Conservation (phyloP, 345 rosid species). For the Eucalyptus fibrosa region DNA sequence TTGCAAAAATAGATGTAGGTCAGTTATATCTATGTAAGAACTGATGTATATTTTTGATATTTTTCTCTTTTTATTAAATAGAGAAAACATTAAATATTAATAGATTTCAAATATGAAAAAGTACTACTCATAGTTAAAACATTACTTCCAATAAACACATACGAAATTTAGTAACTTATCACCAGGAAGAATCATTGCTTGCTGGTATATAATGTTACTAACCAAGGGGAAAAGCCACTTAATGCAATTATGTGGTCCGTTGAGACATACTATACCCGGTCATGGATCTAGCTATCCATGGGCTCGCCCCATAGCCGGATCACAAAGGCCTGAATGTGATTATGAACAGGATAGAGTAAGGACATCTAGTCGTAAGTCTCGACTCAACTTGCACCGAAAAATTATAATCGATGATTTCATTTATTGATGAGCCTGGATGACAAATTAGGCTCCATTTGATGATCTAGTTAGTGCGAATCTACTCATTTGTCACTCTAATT, state of each 20-base stretch:
- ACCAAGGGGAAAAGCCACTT: background rate
- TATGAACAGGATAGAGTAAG: background rate
- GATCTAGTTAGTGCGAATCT: rapidly evolving
- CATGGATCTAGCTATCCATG: background rate
- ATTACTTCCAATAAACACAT: no score
- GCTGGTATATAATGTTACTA: background rate
- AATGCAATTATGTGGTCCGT: background rate
- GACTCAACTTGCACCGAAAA: no score
- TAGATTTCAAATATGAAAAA: no score
- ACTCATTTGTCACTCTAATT: background rate
- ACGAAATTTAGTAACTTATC: background rate
- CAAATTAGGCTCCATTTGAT: background rate
- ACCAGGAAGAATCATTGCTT: background rate
- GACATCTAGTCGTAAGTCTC: no score
- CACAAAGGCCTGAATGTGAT: background rate
- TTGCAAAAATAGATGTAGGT: background rate
- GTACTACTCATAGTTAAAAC: no score
- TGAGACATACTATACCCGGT: background rate
- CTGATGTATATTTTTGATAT: no score
- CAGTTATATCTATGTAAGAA: no score
- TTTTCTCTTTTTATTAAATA: no score
- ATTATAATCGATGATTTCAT: background rate
- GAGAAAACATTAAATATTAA: no score
- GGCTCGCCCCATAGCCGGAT: background rate
- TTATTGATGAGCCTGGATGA: background rate